These are phyloP conservation scores for Monascus purpureus DNA, from an alignment of 495 filamentous ascomycete species.

Conservation along the genomic window DNA sequence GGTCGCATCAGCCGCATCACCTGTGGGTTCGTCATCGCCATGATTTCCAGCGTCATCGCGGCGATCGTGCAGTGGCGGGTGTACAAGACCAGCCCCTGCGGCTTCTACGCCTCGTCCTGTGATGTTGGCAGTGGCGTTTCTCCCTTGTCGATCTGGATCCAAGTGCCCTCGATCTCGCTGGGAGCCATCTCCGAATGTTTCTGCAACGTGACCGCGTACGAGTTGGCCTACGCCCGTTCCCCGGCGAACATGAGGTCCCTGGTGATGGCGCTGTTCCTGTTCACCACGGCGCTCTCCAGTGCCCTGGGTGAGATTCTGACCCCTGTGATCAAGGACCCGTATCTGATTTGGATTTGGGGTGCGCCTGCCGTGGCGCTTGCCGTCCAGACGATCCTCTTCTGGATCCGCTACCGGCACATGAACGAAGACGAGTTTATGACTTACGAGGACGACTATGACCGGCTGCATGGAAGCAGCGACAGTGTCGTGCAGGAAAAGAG, in stretches of 20 bases:
- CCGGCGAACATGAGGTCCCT: constrained; percentile 55
- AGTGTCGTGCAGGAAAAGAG: no score
- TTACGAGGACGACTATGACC: no score
- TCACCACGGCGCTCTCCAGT: constrained; percentile 37
- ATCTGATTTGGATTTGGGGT: constrained; percentile 26
- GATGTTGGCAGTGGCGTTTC: constrained; percentile 18
- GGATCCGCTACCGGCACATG: constrained; percentile 27
- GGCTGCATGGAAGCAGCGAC: no score
- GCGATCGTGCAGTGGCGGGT: constrained; percentile 51
- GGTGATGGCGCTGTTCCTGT: constrained; percentile 50
- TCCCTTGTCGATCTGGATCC: constrained; percentile 40
- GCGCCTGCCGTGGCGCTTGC: constrained; percentile 34
- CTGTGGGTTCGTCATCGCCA: constrained; percentile 46
- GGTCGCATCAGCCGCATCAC: constrained; percentile 54
- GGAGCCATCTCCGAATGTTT: constrained; percentile 58
- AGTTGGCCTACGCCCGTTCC: constrained; percentile 58
- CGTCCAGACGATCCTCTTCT: constrained; percentile 34
- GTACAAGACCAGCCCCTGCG: constrained; percentile 40
- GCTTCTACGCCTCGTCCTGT: constrained; percentile 34
- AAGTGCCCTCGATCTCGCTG: constrained; percentile 35
- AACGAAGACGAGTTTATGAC: constrained; percentile 32
- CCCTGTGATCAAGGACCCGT: background rate
- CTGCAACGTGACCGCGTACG: constrained; percentile 54
- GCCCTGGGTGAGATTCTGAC: background rate
- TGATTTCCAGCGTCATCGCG: constrained; percentile 40